Evolutionary conservation across 345 rosid genomes (phyloP).

Genomic region (Hevea brasiliensis): DNA sequence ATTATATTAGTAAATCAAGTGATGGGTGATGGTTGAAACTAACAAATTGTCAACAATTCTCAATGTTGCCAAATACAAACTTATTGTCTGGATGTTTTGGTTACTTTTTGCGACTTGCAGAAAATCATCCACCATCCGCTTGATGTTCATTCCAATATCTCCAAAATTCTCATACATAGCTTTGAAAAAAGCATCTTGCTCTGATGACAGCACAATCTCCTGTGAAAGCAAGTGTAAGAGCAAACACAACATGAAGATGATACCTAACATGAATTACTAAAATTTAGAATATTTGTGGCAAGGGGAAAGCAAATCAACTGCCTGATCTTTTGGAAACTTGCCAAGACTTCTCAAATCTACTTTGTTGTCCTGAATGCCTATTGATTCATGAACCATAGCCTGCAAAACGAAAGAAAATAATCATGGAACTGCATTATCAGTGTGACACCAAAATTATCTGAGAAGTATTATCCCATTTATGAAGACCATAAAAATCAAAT

Average conservation of each 20-base stretch:
- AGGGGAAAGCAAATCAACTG: slow-evolving; percentile 47
- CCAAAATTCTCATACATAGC: slow-evolving; percentile 93
- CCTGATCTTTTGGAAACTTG: slow-evolving; percentile 76
- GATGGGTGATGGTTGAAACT: background rate
- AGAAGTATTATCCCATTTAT: background rate
- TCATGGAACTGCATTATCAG: slow-evolving; percentile 25
- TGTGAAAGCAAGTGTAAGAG: slow-evolving; percentile 24
- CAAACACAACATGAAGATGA: slow-evolving; percentile 22
- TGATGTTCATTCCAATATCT: slow-evolving; percentile 96
- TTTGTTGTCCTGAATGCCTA: slow-evolving; percentile 90
- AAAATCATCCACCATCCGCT: slow-evolving; percentile 96
- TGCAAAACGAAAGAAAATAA: slow-evolving; percentile 28
- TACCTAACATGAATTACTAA: background rate
- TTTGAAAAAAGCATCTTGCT: slow-evolving; percentile 89
- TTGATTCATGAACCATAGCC: slow-evolving; percentile 98
- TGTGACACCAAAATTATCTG: slow-evolving; percentile 6
- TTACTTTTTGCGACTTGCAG: slow-evolving; percentile 96
- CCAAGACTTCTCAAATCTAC: slow-evolving; percentile 76
- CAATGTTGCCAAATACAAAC: slow-evolving; percentile 41
- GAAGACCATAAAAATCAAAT: slow-evolving; percentile 10
- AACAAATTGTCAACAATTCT: slow-evolving; percentile 3
- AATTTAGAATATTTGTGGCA: background rate
- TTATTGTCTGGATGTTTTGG: slow-evolving; percentile 93
- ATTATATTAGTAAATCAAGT: slow-evolving; percentile 6
- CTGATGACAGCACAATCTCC: slow-evolving; percentile 97